Percentiles rank a stretch among this genome's conserved stretches.
These are phyloP conservation scores for Salinomyces thailandicus DNA, from an alignment of 2,329 filamentous ascomycete species.

Conservation along the genomic window DNA sequence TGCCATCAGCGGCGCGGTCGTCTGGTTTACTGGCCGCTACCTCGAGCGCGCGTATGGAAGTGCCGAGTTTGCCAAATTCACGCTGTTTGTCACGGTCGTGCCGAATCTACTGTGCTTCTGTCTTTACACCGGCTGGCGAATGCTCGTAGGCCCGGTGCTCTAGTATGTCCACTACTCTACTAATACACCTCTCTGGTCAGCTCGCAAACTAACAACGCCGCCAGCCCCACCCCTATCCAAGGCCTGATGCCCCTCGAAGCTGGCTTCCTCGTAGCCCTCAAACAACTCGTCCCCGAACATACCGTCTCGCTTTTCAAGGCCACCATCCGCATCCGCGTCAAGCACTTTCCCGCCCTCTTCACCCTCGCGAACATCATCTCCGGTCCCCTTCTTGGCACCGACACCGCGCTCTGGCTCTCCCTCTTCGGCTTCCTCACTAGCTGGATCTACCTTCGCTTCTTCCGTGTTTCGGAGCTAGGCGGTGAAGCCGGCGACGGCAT, in stretches of 20 bases:
- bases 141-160: too few species aligned
- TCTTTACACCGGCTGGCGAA: constrained; percentile 63
- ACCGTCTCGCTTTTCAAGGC: constrained; percentile 90
- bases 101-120: constrained; percentile 70
- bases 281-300: constrained; percentile 93
- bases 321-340: constrained; percentile 77
- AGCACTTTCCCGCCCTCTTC: constrained; percentile 67
- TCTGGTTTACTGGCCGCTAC: constrained; percentile 90
- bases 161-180: too few species aligned
- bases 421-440: constrained; percentile 73
- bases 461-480: constrained; percentile 54
- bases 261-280: constrained; percentile 90
- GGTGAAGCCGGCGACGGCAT: constrained; percentile 16
- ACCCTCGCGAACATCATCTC: constrained; percentile 59
- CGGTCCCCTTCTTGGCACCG: constrained; percentile 54
- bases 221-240: constrained; percentile 64
- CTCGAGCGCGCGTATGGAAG: constrained; percentile 94
- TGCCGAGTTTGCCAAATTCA: constrained; percentile 81
- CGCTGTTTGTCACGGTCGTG: constrained; percentile 64
- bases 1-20: constrained; percentile 60
- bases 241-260: constrained; percentile 85
- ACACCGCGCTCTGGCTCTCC: constrained; percentile 68
- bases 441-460: constrained; percentile 96
- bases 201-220: too few species aligned
- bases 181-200: too few species aligned